Evolutionary conservation across 1,284 basidiomycete species (phyloP).

Genomic region (Leucoagaricus sp.): DNA sequence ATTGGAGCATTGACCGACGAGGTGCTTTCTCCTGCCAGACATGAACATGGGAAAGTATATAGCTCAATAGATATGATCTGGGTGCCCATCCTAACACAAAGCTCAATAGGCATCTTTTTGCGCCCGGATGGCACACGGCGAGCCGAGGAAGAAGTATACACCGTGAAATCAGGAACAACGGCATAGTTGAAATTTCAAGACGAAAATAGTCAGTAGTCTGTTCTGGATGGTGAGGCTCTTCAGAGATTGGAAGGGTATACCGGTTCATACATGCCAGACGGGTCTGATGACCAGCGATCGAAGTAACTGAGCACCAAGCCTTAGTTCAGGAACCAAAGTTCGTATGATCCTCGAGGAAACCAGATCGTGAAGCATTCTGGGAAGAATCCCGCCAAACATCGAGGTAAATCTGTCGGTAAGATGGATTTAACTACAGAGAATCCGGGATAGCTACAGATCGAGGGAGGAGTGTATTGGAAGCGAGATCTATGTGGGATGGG

Average conservation of each 20-base stretch:
- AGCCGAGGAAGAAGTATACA: not conserved
- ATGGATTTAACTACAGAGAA: not conserved
- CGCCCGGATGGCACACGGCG: too few relatives aligned
- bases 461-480: not conserved
- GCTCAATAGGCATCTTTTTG: too few relatives aligned
- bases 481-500: not conserved
- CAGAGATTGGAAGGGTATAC: not conserved
- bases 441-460: conserved; percentile 3
- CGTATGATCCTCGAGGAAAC: not conserved
- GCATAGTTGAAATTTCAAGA: not conserved
- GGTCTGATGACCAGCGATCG: not conserved
- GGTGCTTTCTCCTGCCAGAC: not conserved
- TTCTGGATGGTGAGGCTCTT: not conserved
- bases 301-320: not conserved
- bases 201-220: not conserved
- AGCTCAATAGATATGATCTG: not conserved
- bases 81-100: too few relatives aligned
- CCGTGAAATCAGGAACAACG: not conserved
- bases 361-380: not conserved
- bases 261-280: not conserved
- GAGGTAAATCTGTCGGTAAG: conserved; percentile 5
- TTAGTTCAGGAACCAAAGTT: not conserved
- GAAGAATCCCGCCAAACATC: conserved; percentile 1
- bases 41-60: not conserved
- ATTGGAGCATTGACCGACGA: not conserved